phyloP scores from a whole-genome alignment of 805 yeast genomes.

The Wickerhamomyces canadensis region DNA sequence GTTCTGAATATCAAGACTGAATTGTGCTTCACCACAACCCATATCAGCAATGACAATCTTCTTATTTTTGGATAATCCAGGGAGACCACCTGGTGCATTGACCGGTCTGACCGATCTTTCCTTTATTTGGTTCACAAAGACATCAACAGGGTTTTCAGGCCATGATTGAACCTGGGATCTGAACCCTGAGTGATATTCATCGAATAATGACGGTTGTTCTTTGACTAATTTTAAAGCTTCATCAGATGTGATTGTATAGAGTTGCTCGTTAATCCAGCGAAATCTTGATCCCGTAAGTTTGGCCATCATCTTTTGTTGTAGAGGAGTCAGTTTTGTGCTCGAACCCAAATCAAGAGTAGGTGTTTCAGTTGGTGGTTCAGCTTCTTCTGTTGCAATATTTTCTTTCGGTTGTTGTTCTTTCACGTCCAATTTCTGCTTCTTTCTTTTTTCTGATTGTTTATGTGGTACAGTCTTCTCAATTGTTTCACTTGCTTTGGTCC shows the following conservation, averaged over 20 bases:
- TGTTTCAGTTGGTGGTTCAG: conserved; percentile 8
- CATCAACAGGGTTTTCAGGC: conserved; percentile 99
- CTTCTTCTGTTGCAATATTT: conserved; percentile 2
- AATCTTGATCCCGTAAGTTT: conserved; percentile 92
- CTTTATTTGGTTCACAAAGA: conserved; percentile 69
- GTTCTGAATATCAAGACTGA: conserved; percentile 60
- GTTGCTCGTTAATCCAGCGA: conserved; percentile 96
- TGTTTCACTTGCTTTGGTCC: conserved; percentile 8
- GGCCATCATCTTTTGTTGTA: conserved; percentile 93
- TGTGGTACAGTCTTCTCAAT: conserved; percentile 4
- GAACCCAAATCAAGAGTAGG: conserved; percentile 19
- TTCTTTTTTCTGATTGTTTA: conserved; percentile 9
- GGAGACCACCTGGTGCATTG: conserved; percentile 94
- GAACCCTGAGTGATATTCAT: conserved; percentile 94
- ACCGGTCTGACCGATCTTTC: conserved; percentile 57
- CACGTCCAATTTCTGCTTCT: conserved; percentile 7
- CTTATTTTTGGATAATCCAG: conserved; percentile 49
- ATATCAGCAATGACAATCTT: conserved; percentile 87
- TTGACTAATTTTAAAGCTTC: conserved; percentile 68
- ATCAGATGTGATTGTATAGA: conserved; percentile 81
- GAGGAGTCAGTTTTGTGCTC: conserved; percentile 61
- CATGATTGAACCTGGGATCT: conserved; percentile 91
- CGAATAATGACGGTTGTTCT: conserved; percentile 83
- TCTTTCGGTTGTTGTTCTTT: conserved; percentile 2
- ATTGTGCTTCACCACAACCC: conserved; percentile 98